Evolutionary conservation across 306 rosid genomes (phyloP), one percentile per base, ranked within the genome.

Genomic region (Prunus davidiana): DNA sequence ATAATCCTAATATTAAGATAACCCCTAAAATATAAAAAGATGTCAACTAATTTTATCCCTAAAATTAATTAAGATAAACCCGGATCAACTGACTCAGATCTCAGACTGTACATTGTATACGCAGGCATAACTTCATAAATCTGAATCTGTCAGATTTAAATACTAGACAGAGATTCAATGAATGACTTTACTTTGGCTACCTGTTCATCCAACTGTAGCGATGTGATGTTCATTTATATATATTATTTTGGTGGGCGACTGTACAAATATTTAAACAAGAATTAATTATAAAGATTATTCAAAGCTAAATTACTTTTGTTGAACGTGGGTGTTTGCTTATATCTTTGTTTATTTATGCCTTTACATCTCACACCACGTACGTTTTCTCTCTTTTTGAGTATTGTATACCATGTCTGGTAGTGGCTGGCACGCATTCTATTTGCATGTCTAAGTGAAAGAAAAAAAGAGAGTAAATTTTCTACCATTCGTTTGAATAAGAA

Each of bases 401-500:
- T 14, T n/a, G 8, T 34, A 25, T 16, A n/a, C 64, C 2, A 25
- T 4, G 15, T 20, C 3, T 8, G 20, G 2, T 41, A n/a, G 52
- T 20, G 52, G 52, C 12, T 45, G 27, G 9, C 71, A 20, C 32
- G 54, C 52, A 66, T 43, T 66, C 2, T 6, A 12, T 12, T 43
- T 43, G 54, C 32, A 66, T 12, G 32, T 5, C 7, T 4, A 1
- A 32, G 7, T 32, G 38, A 32, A 32, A 32, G 5, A 32, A 32
- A 4, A 4, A 30, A 0, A 4, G 5, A 32, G 38, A 32, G 7
- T 32, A 32, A 32, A 1, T 0, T 32, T 32, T 32, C 1, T 32
- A 5, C 0, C 0, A 0, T 30, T 30, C 5, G 1, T 4, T 30
- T 4, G 5, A 4, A 30, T 0, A 1, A 30, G 34, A 4, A 0